Conservation (phyloP, 352 stramenopile genomes). For the Pythium brachiatum region DNA sequence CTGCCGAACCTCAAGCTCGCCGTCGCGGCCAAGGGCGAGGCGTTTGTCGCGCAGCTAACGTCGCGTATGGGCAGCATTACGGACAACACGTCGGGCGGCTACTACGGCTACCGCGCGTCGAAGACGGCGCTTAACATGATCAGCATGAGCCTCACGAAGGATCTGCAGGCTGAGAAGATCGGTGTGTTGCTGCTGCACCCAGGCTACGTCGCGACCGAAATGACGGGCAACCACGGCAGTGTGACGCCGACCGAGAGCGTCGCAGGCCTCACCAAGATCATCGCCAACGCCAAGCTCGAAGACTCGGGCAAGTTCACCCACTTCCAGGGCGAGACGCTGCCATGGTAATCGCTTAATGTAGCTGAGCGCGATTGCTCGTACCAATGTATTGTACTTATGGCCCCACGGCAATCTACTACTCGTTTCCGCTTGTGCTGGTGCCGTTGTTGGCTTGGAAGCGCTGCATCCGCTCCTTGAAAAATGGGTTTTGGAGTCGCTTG, state of each 20-base stretch:
- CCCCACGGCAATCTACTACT: not conserved
- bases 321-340: conserved; percentile 46
- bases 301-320: conserved; percentile 56
- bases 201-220: conserved; percentile 61
- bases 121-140: conserved; percentile 84
- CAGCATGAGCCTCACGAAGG: conserved; percentile 48
- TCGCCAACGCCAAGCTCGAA: conserved; percentile 46
- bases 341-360: no score
- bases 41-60: conserved; percentile 64
- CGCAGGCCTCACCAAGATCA: conserved; percentile 45
- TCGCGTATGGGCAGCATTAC: conserved; percentile 62
- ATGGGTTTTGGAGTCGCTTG: conserved; percentile 13
- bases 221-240: conserved; percentile 44
- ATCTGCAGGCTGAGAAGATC: conserved; percentile 55
- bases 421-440: not conserved
- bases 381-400: no score
- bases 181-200: conserved; percentile 56
- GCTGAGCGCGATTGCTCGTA: no score
- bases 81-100: conserved; percentile 54
- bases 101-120: conserved; percentile 77
- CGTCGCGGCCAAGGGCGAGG: conserved; percentile 29
- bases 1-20: conserved; percentile 56
- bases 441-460: conserved; percentile 9
- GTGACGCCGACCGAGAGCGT: conserved; percentile 48
- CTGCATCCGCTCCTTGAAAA: conserved; percentile 16